Base-by-base conservation (phyloP, 1,284 basidiomycete species). In the Porodaedalea pini region DNA sequence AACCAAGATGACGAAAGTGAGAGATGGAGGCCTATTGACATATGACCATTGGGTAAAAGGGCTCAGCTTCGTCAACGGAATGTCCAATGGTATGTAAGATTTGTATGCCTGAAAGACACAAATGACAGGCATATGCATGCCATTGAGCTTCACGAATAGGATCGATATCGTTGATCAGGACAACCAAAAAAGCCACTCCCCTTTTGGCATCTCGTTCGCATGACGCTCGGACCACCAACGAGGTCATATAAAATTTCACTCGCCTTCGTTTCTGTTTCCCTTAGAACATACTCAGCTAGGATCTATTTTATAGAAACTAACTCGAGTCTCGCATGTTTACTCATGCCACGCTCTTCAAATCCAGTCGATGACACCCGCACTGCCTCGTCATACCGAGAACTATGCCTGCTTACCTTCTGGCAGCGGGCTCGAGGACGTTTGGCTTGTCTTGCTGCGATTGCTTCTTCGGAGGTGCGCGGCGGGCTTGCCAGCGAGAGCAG, bases 231-330 rank as follows among this genome's bases (percentile, higher is more conserved):
- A 67, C 75, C 75, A 72, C 2, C 21, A 4, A 29, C 5, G 56
- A 57, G 64, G 13, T 6, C 76, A 79, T 80, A 81, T 69, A 80
- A 69, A 10, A 59, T 62, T 27, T 3, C n/a, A n/a, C 39, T 10
- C 1, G 60, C 48, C 23, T 56, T 60, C 54, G 58, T 29, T 41
- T 0, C 29, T 59, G 67, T 69, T 75, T 77, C 80, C 45, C 65
- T 75, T 61, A 85, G 86, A 88, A 87, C 86, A 88, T 88, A 88
- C 86, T 89, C 86, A 86, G 78, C 79, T 80, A 88, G 86, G 86
- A 88, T 89, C 86, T 89, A 79, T 89, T 88, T 80, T 84, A 88
- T 85, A 88, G 86, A 83, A 85, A 85, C 86, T 88, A 85, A 88
- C 86, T 86, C 84, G 78, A 86, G 84, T 88, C 84, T 86, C 82